phyloP scores from a whole-genome alignment of 2,329 filamentous ascomycete species.

The Colletotrichum limetticola region DNA sequence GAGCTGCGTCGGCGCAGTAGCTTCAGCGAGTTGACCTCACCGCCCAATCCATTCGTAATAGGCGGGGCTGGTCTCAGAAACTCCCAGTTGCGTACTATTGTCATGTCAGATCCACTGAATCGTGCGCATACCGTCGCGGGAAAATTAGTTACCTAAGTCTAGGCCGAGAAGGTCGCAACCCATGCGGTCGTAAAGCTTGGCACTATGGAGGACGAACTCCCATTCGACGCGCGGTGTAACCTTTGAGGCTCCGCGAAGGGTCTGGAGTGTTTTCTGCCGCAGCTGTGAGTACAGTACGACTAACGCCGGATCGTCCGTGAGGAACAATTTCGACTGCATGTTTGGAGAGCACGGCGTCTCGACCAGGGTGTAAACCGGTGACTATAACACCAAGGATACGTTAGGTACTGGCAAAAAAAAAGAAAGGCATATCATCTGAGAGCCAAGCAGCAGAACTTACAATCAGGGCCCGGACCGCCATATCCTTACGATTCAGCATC shows the following conservation, averaged over 20 bases:
- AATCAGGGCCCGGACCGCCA: slow-evolving; percentile 85
- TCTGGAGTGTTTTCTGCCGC: slow-evolving; percentile 83
- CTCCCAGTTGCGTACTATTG: slow-evolving; percentile 80
- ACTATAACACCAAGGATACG: slow-evolving; percentile 57
- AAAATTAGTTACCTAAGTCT: slow-evolving; percentile 75
- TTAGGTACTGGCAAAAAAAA: not conserved
- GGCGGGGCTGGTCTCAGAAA: slow-evolving; percentile 67
- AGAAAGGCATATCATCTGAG: not conserved
- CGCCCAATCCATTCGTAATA: slow-evolving; percentile 49
- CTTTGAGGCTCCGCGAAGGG: slow-evolving; percentile 85
- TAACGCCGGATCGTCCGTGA: slow-evolving; percentile 90
- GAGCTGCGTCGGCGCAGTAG: slow-evolving; percentile 78
- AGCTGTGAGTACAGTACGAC: slow-evolving; percentile 90
- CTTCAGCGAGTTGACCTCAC: slow-evolving; percentile 72
- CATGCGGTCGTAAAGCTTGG: slow-evolving; percentile 87
- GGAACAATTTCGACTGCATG: slow-evolving; percentile 80
- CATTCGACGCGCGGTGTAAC: slow-evolving; percentile 84
- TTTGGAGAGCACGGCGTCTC: slow-evolving; percentile 75
- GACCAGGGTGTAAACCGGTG: slow-evolving; percentile 80
- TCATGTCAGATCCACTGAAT: slow-evolving; percentile 31
- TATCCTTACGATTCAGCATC: slow-evolving; percentile 84
- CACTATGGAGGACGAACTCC: slow-evolving; percentile 89
- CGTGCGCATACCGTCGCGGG: not conserved
- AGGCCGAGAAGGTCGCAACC: slow-evolving; percentile 91
- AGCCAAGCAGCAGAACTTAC: slow-evolving; percentile 57